Evolutionary conservation across 2,329 filamentous ascomycete genomes (phyloP), one percentile per base, ranked within the genome.

Genomic region (Sporothrix protearum): DNA sequence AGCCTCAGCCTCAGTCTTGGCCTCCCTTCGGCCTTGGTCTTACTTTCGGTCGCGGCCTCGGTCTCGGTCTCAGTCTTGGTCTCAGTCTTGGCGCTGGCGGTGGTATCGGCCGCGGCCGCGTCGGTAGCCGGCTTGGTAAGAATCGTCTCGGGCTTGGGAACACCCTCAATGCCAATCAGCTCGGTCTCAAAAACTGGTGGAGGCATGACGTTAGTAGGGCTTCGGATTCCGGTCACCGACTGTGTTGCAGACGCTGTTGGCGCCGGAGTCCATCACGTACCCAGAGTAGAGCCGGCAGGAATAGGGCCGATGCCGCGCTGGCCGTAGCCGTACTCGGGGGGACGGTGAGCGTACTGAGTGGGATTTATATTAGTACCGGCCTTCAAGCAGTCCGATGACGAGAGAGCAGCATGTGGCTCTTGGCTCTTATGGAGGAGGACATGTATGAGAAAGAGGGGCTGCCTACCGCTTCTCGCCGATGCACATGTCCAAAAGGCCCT

Each of bases 401-500:
- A n/a, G n/a, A n/a, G n/a, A n/a, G n/a, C n/a, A n/a, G n/a, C n/a
- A n/a, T n/a, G n/a, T n/a, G n/a, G n/a, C n/a, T n/a, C n/a, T n/a
- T n/a, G n/a, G n/a, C n/a, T n/a, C n/a, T n/a, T n/a, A n/a, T n/a
- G n/a, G n/a, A n/a, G n/a, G n/a, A n/a, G n/a, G n/a, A n/a, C n/a
- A n/a, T n/a, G 39, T 42, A 10, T 42, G 39, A 42, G 39, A 7
- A n/a, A 25, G 30, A 22, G 33, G 12, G n/a, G 1, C 16, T 12
- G 19, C n/a, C 82, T 77, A 84, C 85, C 87, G 88, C 85, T 94
- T 95, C 85, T 98, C 95, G 74, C 96, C 95, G 76, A 96, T 91
- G 82, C 96, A 98, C 94, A 98, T 97, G 78, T 92, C 92, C 70
- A 96, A 77, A 51, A 98, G 86, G 67, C 95, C 95, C 79, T 96